Base-by-base conservation (phyloP, 805 yeast species). In the Zygotorulaspora florentina region DNA sequence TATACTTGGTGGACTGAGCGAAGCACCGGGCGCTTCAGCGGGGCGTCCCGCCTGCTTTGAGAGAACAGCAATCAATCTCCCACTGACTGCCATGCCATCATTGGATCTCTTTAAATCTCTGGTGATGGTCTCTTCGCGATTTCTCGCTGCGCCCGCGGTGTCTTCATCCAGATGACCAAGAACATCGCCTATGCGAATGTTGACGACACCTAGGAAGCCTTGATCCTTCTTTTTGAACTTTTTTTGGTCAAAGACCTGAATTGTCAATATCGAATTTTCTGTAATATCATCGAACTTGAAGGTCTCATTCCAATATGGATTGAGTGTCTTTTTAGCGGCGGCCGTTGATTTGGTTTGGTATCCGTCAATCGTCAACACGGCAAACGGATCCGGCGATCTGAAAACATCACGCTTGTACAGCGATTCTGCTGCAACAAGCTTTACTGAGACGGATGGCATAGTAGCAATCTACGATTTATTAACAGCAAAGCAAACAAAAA, bases 191-290 rank as follows among this genome's bases (percentile, higher is more conserved):
- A 93, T 79, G 54, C 95, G 76, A 42, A 93, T 78, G 65, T 93
- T 93, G 50, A 93, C 93, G 15, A 93, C 98, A 47, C 99, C 99
- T 43, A 93, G 73, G 58, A 93, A 93, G 4, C 99, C 99, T 68
- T 93, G 99, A 65, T 93, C 99, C 76, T 89, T 90, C 80, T 88
- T 89, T 67, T 93, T 93, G 72, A 93, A 93, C 68, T 93, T 93
- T 66, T 89, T 90, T 66, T 91, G 98, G 66, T 93, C 98, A 68
- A 93, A 93, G 7, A 93, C 93, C 66, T 93, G 98, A 51, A 93
- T 80, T 11, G 91, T 95, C 42, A 93, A 72, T 36, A 90, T 86
- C 8, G 95, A 85, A 60, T 85, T 85, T 59, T 86, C 95, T 41
- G 74, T 77, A 34, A 83, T 85, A 48, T 81, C 74, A 43, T 76